Percentiles rank a stretch among this genome's conserved stretches.
Conservation (phyloP, 768 basidiomycete species). For the Amanita muscaria region DNA sequence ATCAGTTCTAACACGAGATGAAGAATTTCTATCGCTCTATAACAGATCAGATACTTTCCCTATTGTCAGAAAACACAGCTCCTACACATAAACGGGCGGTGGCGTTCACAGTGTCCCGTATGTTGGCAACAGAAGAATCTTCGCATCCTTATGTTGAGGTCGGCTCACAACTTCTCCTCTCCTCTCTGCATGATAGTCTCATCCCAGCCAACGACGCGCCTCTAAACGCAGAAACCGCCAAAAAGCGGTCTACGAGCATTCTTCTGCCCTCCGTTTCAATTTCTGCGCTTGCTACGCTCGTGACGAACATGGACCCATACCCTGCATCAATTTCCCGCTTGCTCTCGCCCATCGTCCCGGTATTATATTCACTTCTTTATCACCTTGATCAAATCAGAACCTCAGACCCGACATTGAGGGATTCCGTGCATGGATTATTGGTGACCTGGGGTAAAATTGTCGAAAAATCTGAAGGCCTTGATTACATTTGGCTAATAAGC, state of each 20-base stretch:
- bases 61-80: constrained; percentile 37
- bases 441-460: constrained; percentile 71
- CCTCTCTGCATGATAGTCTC: constrained; percentile 48
- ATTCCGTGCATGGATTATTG: constrained; percentile 51
- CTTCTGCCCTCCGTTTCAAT: constrained; percentile 32
- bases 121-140: constrained; percentile 36
- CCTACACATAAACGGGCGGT: constrained; percentile 48
- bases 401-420: constrained; percentile 56
- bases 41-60: constrained; percentile 43
- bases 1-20: not conserved
- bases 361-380: constrained; percentile 56
- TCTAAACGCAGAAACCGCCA: not conserved
- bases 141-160: constrained; percentile 18
- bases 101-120: constrained; percentile 60
- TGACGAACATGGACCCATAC: constrained; percentile 75
- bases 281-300: constrained; percentile 42
- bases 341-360: constrained; percentile 58
- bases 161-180: constrained; percentile 31
- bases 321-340: constrained; percentile 54
- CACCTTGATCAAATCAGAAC: constrained; percentile 46
- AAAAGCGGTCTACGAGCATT: not conserved
- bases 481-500: constrained; percentile 50
- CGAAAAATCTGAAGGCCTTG: constrained; percentile 39
- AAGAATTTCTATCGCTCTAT: constrained; percentile 58
- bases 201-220: constrained; percentile 11